phyloP scores from a whole-genome alignment of 2,329 filamentous ascomycete species.

The Pseudogymnoascus destructans region DNA sequence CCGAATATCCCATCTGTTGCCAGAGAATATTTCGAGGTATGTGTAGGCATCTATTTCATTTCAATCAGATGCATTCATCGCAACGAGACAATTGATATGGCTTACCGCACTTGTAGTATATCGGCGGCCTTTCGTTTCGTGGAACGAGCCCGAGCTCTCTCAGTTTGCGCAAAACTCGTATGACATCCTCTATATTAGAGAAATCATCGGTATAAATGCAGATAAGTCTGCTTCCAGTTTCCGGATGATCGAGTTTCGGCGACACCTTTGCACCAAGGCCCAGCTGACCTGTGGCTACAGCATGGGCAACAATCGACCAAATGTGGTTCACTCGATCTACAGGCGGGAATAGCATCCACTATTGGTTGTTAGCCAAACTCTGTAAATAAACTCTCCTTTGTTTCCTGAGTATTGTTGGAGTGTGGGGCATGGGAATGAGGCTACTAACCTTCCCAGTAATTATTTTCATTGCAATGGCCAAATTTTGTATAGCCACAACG shows the following conservation, averaged over 20 bases:
- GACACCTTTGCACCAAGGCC: conserved; percentile 64
- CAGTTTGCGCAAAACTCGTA: conserved; percentile 50
- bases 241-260: conserved; percentile 34
- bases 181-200: conserved; percentile 52
- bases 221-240: conserved; percentile 42
- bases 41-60: conserved; percentile 48
- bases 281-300: conserved; percentile 54
- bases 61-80: conserved; percentile 12
- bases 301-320: conserved; percentile 55
- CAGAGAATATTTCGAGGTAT: conserved; percentile 46
- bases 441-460: conserved; percentile 50
- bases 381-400: neutral
- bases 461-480: conserved; percentile 47
- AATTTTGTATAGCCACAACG: conserved; percentile 41
- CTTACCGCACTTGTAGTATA: conserved; percentile 58
- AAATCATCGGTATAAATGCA: conserved; percentile 73
- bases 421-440: no score
- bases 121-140: conserved; percentile 25
- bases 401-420: neutral
- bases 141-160: conserved; percentile 48
- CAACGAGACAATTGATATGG: neutral
- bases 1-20: conserved; percentile 49
- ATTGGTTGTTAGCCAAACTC: neutral
- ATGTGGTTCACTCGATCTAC: conserved; percentile 41
- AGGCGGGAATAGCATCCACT: conserved; percentile 65